phyloP scores from a whole-genome alignment of 169 alveolate species.

The Plasmodium adleri region DNA sequence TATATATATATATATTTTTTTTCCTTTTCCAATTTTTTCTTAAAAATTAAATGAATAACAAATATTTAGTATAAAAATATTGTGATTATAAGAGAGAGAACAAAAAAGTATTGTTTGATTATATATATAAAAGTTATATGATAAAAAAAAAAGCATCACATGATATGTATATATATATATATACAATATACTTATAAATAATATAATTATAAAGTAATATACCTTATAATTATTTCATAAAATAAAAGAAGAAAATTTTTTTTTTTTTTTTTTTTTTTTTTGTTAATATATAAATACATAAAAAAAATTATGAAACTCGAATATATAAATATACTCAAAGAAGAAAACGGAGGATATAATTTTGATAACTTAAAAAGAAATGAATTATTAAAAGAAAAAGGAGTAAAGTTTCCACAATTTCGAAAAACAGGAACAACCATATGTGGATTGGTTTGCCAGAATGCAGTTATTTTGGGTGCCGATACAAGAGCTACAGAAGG shows the following conservation, averaged over 20 bases:
- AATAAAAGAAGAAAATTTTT: not conserved
- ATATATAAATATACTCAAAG: slow-evolving; percentile 60
- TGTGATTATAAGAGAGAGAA: too few relatives aligned
- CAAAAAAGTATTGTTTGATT: too few relatives aligned
- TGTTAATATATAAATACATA: not conserved
- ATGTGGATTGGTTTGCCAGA: slow-evolving; percentile 95
- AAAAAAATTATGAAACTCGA: slow-evolving; percentile 69
- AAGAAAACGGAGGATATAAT: slow-evolving; percentile 76
- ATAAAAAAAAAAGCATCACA: too few relatives aligned
- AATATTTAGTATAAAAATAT: too few relatives aligned
- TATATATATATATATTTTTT: too few relatives aligned
- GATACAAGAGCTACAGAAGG: slow-evolving; percentile 94
- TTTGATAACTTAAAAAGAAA: slow-evolving; percentile 72
- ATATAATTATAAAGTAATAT: too few relatives aligned
- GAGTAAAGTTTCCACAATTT: slow-evolving; percentile 64
- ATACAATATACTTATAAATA: too few relatives aligned
- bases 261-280: not conserved
- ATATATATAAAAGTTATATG: too few relatives aligned
- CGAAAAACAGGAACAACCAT: slow-evolving; percentile 97
- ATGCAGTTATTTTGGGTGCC: slow-evolving; percentile 98
- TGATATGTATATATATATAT: too few relatives aligned
- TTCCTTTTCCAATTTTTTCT: too few relatives aligned
- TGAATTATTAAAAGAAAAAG: slow-evolving; percentile 72
- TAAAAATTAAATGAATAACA: too few relatives aligned
- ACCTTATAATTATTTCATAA: too few relatives aligned